Evolutionary conservation across 2,329 filamentous ascomycete species (phyloP).

Genomic region (Diaporthe ilicicola): DNA sequence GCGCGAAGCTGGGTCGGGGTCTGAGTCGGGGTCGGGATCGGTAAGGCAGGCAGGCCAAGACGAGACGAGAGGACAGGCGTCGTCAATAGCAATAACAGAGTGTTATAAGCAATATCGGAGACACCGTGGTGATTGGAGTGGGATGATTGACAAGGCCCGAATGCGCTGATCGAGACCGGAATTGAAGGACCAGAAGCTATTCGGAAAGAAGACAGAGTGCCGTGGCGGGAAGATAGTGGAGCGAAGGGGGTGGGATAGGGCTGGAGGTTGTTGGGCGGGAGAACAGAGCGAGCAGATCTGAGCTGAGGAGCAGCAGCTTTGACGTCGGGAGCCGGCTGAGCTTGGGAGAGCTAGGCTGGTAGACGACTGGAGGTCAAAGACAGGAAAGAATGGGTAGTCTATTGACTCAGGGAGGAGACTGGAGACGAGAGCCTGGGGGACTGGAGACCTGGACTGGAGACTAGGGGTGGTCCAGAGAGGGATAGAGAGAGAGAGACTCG

Average conservation of each 20-base stretch:
- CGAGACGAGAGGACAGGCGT: slow-evolving; percentile 13
- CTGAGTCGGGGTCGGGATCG: slow-evolving; percentile 16
- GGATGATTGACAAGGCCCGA: slow-evolving; percentile 26
- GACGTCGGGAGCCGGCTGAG: slow-evolving; percentile 16
- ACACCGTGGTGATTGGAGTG: slow-evolving; percentile 32
- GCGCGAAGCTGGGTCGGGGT: slow-evolving; percentile 6
- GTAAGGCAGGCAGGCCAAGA: slow-evolving; percentile 18
- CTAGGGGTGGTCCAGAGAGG: neutral
- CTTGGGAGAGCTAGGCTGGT: neutral
- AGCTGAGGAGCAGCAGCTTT: slow-evolving; percentile 19
- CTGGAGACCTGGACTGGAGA: slow-evolving; percentile 9
- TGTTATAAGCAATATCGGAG: slow-evolving; percentile 34
- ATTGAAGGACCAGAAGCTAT: slow-evolving; percentile 25
- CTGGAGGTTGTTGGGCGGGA: slow-evolving; percentile 21
- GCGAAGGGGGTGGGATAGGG: slow-evolving; percentile 14
- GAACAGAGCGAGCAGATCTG: slow-evolving; percentile 16
- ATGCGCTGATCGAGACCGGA: slow-evolving; percentile 19
- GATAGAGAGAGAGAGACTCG: neutral
- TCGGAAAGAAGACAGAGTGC: slow-evolving; percentile 17
- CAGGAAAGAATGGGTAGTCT: neutral
- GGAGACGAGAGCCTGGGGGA: slow-evolving; percentile 4
- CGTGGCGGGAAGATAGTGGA: slow-evolving; percentile 17
- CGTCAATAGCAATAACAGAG: slow-evolving; percentile 30
- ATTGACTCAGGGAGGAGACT: neutral
- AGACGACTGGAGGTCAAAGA: slow-evolving; percentile 6